These are phyloP conservation scores for Curvularia sp. DNA, from an alignment of 2,329 filamentous ascomycete species.

Conservation along the genomic window DNA sequence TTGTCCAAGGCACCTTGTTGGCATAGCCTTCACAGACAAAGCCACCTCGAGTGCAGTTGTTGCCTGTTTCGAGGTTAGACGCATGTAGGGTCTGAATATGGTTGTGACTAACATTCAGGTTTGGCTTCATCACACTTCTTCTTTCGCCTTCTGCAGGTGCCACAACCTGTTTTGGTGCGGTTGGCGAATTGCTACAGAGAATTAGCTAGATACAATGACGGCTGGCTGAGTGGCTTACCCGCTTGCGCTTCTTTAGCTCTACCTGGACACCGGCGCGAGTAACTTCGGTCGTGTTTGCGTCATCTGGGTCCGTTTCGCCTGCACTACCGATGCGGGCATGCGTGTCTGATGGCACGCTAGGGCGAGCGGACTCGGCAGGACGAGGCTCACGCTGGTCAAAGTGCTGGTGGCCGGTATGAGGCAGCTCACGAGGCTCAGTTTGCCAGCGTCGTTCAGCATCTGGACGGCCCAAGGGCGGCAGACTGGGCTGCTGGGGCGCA, in stretches of 20 bases:
- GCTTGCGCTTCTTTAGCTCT: slow-evolving; percentile 53
- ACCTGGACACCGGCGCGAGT: slow-evolving; percentile 55
- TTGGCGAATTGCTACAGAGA: slow-evolving; percentile 78
- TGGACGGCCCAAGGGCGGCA: slow-evolving; percentile 39
- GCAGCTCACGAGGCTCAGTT: slow-evolving; percentile 35
- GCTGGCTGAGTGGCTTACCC: slow-evolving; percentile 50
- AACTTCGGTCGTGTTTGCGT: slow-evolving; percentile 47
- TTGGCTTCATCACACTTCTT: slow-evolving; percentile 98
- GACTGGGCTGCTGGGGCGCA: slow-evolving; percentile 28
- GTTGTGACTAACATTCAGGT: slow-evolving; percentile 79
- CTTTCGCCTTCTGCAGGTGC: slow-evolving; percentile 89
- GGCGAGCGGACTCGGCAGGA: slow-evolving; percentile 25
- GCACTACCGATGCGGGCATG: slow-evolving; percentile 23
- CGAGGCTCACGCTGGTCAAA: slow-evolving; percentile 37
- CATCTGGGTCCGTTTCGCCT: slow-evolving; percentile 21
- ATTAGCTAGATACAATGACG: slow-evolving; percentile 19
- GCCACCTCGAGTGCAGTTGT: slow-evolving; percentile 87
- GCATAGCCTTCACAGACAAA: slow-evolving; percentile 94
- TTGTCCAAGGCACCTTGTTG: slow-evolving; percentile 78
- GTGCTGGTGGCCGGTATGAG: slow-evolving; percentile 35
- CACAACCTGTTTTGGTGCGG: slow-evolving; percentile 91
- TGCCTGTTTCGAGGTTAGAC: slow-evolving; percentile 44
- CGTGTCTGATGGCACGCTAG: slow-evolving; percentile 21
- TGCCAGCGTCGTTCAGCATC: slow-evolving; percentile 41
- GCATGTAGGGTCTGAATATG: neutral